phyloP scores from a whole-genome alignment of 2,329 filamentous ascomycete genomes.

The Sporothrix mexicana region DNA sequence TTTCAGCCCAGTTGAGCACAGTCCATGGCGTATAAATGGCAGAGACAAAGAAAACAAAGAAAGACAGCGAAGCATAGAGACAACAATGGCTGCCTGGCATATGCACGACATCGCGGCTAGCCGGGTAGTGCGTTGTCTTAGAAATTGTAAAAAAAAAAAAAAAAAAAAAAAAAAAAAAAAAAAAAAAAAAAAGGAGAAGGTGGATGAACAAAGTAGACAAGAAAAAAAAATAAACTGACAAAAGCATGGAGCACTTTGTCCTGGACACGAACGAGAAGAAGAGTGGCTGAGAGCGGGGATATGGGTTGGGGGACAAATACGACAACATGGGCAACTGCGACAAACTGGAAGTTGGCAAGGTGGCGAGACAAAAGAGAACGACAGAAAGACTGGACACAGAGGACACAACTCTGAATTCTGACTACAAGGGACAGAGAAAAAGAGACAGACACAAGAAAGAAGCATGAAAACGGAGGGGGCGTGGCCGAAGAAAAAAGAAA shows the following conservation, averaged over 20 bases:
- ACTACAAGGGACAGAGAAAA: neutral
- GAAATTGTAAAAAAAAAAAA: neutral
- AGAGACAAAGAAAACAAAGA: neutral
- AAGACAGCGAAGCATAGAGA: neutral
- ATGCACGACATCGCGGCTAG: conserved; percentile 33
- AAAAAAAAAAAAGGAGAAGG: neutral
- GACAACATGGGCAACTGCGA: too few species aligned
- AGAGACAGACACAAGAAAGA: neutral
- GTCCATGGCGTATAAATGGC: neutral
- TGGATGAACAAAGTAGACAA: neutral
- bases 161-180: too few species aligned
- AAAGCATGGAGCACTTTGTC: neutral
- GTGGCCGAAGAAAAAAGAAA: conserved; percentile 2
- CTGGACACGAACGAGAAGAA: neutral
- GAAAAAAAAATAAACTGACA: neutral
- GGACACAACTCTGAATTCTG: too few species aligned
- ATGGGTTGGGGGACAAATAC: conserved; percentile 1
- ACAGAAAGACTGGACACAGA: too few species aligned
- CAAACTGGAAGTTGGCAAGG: neutral
- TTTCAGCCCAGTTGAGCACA: neutral
- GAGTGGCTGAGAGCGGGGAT: neutral
- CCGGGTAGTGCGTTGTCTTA: conserved; percentile 12
- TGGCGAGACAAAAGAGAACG: neutral
- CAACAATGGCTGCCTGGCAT: neutral
- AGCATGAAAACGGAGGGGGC: neutral